Conservation (phyloP, 805 yeast genomes). For the Metschnikowia dekortorum region DNA sequence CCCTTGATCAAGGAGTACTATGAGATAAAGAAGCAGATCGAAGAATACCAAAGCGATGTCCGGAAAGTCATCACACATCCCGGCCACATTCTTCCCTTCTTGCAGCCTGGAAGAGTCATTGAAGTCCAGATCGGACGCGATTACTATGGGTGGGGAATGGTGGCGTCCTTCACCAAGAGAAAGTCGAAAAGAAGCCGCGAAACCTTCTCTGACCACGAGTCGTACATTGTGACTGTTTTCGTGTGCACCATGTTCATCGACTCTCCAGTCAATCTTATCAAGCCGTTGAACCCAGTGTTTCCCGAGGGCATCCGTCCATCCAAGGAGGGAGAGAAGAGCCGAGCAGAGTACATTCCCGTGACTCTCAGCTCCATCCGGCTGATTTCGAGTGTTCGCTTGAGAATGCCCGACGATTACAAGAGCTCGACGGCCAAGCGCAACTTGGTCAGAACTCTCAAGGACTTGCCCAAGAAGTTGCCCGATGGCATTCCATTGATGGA, state of each 20-base stretch:
- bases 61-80: constrained; percentile 88
- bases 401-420: constrained; percentile 72
- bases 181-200: constrained; percentile 56
- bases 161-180: constrained; percentile 72
- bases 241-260: constrained; percentile 74
- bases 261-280: constrained; percentile 77
- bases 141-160: constrained; percentile 97
- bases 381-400: constrained; percentile 76
- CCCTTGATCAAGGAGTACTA: constrained; percentile 72
- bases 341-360: constrained; percentile 78
- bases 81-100: constrained; percentile 71
- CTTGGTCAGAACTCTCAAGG: constrained; percentile 67
- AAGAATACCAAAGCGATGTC: constrained; percentile 67
- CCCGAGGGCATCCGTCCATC: constrained; percentile 91
- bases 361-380: constrained; percentile 71
- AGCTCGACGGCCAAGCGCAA: constrained; percentile 52
- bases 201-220: constrained; percentile 75
- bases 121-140: constrained; percentile 56
- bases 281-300: constrained; percentile 70
- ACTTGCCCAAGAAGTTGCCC: constrained; percentile 78
- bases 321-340: constrained; percentile 60
- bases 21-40: constrained; percentile 70
- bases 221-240: constrained; percentile 82
- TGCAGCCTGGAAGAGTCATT: constrained; percentile 85
- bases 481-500: constrained; percentile 90